A percentile compares a stretch with the other conserved stretches of the same genome.
These are phyloP conservation scores for Ophiostoma perfectum DNA, from an alignment of 2,329 filamentous ascomycete genomes.

Conservation along the genomic window DNA sequence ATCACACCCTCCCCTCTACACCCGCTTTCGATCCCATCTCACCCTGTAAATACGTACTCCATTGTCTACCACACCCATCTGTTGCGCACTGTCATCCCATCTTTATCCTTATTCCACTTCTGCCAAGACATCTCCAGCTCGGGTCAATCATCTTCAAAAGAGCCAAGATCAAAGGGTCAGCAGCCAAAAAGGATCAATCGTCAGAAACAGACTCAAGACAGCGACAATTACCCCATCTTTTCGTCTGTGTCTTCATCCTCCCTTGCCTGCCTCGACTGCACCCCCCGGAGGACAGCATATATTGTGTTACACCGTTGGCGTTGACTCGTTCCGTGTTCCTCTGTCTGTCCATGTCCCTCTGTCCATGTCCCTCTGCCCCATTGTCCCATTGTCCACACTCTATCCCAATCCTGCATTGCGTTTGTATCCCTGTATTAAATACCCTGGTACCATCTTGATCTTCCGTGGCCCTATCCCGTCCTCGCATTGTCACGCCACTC, in stretches of 20 bases:
- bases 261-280: not conserved
- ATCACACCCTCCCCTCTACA: not conserved
- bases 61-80: not conserved
- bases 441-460: not conserved
- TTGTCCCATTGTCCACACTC: not conserved
- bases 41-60: not conserved
- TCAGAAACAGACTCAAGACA: not conserved
- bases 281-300: constrained; percentile 14
- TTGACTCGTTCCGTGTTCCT: not conserved
- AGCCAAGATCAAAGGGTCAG: not conserved
- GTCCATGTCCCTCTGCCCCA: not conserved
- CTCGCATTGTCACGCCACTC: constrained; percentile 1
- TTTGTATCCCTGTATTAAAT: not conserved
- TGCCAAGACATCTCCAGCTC: not conserved
- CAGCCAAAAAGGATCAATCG: not conserved
- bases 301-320: constrained; percentile 16
- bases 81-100: not conserved
- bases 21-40: constrained; percentile 1
- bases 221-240: constrained; percentile 2
- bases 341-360: not conserved
- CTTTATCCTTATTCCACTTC: not conserved
- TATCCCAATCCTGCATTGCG: no score
- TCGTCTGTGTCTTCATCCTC: not conserved
- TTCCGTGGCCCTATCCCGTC: not conserved
- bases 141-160: not conserved